Evolutionary conservation across 2,329 filamentous ascomycete species (phyloP).

Genomic region (Tricladium varicosporioides): DNA sequence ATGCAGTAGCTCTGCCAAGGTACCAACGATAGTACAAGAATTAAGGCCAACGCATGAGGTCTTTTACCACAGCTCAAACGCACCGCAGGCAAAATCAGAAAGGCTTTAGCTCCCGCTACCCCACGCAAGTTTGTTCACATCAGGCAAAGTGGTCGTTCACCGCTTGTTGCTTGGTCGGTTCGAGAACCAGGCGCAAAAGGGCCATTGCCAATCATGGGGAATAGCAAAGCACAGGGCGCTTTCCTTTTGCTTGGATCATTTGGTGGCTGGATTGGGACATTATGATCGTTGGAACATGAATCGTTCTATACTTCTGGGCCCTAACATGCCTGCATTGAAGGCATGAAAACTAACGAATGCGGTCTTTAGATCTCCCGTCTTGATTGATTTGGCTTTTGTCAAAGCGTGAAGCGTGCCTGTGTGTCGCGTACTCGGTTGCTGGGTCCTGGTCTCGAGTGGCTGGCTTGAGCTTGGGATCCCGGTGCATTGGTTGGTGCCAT

Average conservation of each 20-base stretch:
- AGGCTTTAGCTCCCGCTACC: background rate
- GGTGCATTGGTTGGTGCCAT: conserved; percentile 5
- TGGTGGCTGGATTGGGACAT: background rate
- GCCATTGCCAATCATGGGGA: background rate
- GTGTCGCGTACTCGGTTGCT: background rate
- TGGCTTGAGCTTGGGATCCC: background rate
- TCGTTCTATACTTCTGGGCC: background rate
- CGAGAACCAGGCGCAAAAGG: background rate
- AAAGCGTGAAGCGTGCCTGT: background rate
- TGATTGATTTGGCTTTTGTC: background rate
- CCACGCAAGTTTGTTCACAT: background rate
- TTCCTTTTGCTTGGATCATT: background rate
- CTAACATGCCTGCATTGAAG: background rate
- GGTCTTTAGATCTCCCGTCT: background rate
- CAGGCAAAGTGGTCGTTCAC: background rate
- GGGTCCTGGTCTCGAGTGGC: background rate
- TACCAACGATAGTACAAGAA: background rate
- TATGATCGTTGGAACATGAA: background rate
- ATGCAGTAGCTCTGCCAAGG: background rate
- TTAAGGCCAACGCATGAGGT: background rate
- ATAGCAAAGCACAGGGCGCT: background rate
- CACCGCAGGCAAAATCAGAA: background rate
- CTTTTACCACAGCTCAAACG: background rate
- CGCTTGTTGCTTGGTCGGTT: background rate
- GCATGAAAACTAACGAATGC: background rate